Conservation (phyloP, 257 asterid species). For the Plantago major region DNA sequence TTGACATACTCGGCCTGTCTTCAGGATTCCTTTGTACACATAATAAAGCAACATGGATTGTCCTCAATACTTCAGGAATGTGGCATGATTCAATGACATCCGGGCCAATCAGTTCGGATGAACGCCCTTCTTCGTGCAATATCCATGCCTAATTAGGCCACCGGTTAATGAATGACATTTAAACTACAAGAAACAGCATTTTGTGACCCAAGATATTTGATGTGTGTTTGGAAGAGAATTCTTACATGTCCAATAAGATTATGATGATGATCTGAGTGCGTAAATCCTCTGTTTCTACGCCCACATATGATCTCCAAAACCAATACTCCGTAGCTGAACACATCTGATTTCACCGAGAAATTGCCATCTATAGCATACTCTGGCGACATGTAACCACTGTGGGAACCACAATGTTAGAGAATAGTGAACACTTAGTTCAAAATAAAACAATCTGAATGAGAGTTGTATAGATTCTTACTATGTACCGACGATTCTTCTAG, state of each 20-base stretch:
- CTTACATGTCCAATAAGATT: conserved; percentile 24
- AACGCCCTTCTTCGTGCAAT: conserved; percentile 22
- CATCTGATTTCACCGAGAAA: conserved; percentile 22
- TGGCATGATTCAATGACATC: conserved; percentile 6
- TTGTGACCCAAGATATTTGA: not conserved
- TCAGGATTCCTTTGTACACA: conserved; percentile 23
- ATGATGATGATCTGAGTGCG: conserved; percentile 22
- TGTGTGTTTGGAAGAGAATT: not conserved
- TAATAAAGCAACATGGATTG: conserved; percentile 24
- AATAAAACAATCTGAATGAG: not conserved
- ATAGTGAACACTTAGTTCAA: not conserved
- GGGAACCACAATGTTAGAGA: not conserved
- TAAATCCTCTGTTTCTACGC: conserved; percentile 16
- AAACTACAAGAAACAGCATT: not conserved
- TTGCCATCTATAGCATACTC: conserved; percentile 23
- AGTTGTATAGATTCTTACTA: conserved; percentile 10
- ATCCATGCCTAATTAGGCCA: conserved; percentile 23
- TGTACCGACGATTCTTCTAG: conserved; percentile 18
- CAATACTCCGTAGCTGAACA: conserved; percentile 21
- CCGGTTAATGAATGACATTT: not conserved
- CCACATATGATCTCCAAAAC: conserved; percentile 21
- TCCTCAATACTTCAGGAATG: conserved; percentile 12
- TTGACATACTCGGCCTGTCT: conserved; percentile 26
- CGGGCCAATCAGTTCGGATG: conserved; percentile 17
- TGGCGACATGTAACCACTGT: conserved; percentile 23